These are phyloP conservation scores for Trichoderma sp. DNA, from an alignment of 2,329 filamentous ascomycete genomes.

Conservation along the genomic window DNA sequence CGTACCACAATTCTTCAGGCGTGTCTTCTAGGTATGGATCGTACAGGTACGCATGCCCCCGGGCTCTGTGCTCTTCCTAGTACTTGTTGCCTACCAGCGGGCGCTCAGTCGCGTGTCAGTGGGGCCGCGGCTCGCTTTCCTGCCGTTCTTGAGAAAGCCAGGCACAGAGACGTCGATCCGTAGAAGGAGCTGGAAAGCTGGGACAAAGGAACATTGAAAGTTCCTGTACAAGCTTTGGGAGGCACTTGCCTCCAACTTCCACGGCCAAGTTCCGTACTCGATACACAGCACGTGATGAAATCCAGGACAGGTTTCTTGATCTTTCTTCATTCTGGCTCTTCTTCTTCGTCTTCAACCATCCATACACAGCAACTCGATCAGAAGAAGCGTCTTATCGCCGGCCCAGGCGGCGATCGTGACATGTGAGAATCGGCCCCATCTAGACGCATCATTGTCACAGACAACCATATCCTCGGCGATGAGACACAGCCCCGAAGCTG, in stretches of 20 bases:
- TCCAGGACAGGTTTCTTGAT: not conserved
- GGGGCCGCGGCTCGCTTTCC: constrained; percentile 1
- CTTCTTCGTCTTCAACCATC: not conserved
- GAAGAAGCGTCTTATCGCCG: not conserved
- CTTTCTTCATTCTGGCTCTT: not conserved
- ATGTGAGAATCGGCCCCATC: not conserved
- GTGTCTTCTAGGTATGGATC: not conserved
- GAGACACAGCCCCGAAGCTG: not conserved
- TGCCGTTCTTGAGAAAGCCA: not conserved
- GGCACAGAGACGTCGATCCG: not conserved
- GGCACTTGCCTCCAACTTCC: not conserved
- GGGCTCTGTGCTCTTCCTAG: not conserved
- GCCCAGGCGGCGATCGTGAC: not conserved
- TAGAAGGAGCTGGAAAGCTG: not conserved
- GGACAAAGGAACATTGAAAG: not conserved
- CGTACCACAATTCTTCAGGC: not conserved
- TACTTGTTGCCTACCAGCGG: not conserved
- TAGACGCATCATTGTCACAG: not conserved
- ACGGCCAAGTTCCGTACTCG: not conserved
- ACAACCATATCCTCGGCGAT: not conserved
- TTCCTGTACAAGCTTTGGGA: not conserved
- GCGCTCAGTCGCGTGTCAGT: constrained; percentile 15
- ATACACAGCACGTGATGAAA: not conserved
- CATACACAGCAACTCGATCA: not conserved
- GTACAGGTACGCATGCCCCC: not conserved